A percentile compares a stretch with the other conserved stretches of the same genome.
These are phyloP conservation scores for Chrysosporium keratinophilum DNA, from an alignment of 2,329 filamentous ascomycete species.

Conservation along the genomic window DNA sequence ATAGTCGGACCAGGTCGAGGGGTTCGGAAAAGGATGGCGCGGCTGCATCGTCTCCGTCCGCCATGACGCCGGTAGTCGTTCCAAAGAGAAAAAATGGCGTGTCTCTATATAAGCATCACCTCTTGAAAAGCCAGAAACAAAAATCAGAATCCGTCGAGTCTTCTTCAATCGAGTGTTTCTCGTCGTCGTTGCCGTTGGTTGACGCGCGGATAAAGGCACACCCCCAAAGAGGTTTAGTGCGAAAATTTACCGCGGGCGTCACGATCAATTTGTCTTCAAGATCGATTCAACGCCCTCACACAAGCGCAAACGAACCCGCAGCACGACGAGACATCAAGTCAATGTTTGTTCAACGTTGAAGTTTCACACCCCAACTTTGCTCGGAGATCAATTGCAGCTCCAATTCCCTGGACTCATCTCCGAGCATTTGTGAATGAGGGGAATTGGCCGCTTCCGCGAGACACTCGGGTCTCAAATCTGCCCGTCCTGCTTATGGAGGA, in stretches of 20 bases:
- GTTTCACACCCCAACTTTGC: background rate
- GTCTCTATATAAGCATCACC: background rate
- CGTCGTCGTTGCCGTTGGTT: background rate
- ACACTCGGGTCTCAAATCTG: constrained; percentile 22
- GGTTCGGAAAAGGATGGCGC: constrained; percentile 69
- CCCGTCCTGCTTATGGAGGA: constrained; percentile 20
- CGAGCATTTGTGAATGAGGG: constrained; percentile 20
- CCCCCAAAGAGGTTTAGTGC: constrained; percentile 12
- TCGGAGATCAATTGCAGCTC: constrained; percentile 1
- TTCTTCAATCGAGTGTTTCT: background rate
- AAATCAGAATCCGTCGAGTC: background rate
- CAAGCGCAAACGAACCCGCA: background rate
- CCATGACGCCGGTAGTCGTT: constrained; percentile 27
- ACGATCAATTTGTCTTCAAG: background rate
- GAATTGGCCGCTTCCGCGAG: constrained; percentile 21
- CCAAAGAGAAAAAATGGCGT: background rate
- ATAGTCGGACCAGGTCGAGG: constrained; percentile 86
- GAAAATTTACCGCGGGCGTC: background rate
- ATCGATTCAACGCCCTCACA: background rate
- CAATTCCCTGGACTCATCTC: background rate
- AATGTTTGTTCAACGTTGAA: background rate
- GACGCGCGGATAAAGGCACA: background rate
- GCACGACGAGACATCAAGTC: background rate
- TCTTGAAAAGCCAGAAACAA: background rate
- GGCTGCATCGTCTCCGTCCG: constrained; percentile 66